These are phyloP conservation scores for Penicillium expansum DNA, from an alignment of 2,329 filamentous ascomycete genomes.

Conservation along the genomic window DNA sequence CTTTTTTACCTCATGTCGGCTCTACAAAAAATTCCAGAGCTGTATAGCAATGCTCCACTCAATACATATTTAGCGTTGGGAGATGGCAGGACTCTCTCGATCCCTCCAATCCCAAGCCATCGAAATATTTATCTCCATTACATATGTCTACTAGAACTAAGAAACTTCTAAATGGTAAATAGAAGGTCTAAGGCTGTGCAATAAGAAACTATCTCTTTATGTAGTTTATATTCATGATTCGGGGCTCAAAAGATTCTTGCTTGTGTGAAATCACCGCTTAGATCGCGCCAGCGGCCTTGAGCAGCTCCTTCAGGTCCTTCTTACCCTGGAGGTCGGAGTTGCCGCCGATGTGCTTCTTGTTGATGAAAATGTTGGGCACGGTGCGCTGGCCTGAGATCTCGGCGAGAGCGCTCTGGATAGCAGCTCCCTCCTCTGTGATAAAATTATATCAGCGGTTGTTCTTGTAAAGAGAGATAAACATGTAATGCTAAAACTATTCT, in stretches of 20 bases:
- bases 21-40: not conserved
- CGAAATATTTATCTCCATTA: not conserved
- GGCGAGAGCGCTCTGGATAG: conserved; percentile 77
- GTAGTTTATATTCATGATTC: not conserved
- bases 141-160: not conserved
- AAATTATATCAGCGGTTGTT: not conserved
- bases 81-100: not conserved
- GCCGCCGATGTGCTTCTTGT: conserved; percentile 86
- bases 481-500: not conserved
- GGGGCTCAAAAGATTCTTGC: not conserved
- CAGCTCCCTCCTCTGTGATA: conserved; percentile 71
- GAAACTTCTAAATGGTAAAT: not conserved
- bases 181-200: not conserved
- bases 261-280: conserved; percentile 33
- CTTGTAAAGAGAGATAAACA: too few species aligned
- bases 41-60: conserved; percentile 6
- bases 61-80: not conserved
- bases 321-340: conserved; percentile 82
- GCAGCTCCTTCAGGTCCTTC: conserved; percentile 60
- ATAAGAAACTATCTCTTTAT: not conserved
- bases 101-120: not conserved
- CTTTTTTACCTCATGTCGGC: not conserved
- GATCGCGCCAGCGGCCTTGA: conserved; percentile 63
- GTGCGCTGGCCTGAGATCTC: conserved; percentile 80
- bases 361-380: conserved; percentile 95